phyloP scores from a whole-genome alignment of 805 yeast species.

The Candida manassasensis region DNA sequence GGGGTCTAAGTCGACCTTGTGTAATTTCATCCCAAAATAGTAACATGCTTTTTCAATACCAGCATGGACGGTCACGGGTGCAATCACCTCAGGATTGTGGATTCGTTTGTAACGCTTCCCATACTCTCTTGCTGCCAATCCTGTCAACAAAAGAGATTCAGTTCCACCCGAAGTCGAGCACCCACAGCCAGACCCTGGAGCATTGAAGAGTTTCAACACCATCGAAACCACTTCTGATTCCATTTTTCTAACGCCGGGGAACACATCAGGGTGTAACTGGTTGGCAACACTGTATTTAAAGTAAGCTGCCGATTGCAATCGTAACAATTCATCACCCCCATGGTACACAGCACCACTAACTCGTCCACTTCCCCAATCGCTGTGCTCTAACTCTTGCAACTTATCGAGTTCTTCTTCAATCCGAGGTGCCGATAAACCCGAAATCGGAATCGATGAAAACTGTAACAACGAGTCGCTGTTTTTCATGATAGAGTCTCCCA shows the following conservation, averaged over 20 bases:
- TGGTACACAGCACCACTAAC: constrained; percentile 96
- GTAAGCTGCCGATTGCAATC: constrained; percentile 74
- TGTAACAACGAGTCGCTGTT: constrained; percentile 44
- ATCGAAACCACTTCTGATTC: constrained; percentile 91
- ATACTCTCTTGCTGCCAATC: constrained; percentile 80
- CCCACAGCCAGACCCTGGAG: constrained; percentile 60
- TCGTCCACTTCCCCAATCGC: constrained; percentile 80
- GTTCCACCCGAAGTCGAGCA: constrained; percentile 94
- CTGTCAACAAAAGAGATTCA: constrained; percentile 81
- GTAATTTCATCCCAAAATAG: constrained; percentile 82
- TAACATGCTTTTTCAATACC: constrained; percentile 91
- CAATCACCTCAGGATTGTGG: constrained; percentile 73
- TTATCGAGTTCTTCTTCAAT: constrained; percentile 50
- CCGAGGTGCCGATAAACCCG: constrained; percentile 48
- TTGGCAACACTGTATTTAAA: constrained; percentile 79
- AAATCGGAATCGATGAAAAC: constrained; percentile 50
- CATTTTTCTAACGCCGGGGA: constrained; percentile 95
- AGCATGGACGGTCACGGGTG: constrained; percentile 90
- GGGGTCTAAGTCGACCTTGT: constrained; percentile 74
- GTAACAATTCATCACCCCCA: constrained; percentile 77
- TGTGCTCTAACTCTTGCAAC: constrained; percentile 50
- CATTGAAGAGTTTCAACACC: constrained; percentile 78
- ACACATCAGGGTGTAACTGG: constrained; percentile 94
- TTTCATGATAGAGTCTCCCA: constrained; percentile 57
- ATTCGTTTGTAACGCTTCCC: constrained; percentile 58